Evolutionary conservation across 164 flowering plant species (phyloP).

Genomic region (Liriodendron chinense): DNA sequence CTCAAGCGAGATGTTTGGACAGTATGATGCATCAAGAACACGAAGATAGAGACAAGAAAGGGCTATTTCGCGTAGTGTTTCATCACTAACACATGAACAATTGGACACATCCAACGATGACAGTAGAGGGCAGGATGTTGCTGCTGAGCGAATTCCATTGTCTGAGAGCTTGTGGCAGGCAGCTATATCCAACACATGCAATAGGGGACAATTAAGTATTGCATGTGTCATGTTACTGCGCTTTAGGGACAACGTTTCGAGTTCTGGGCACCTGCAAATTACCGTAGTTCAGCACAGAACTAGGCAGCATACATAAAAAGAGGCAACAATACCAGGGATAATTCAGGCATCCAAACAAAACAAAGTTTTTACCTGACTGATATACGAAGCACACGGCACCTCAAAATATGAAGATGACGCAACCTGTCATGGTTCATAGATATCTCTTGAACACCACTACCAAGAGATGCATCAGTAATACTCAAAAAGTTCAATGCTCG

Average conservation of each 20-base stretch:
- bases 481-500: slow-evolving; percentile 52
- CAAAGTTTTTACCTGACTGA: slow-evolving; percentile 56
- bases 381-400: slow-evolving; percentile 79
- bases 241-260: slow-evolving; percentile 79
- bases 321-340: background rate
- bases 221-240: slow-evolving; percentile 93
- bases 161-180: slow-evolving; percentile 96
- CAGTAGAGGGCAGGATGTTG: slow-evolving; percentile 67
- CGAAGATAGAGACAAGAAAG: slow-evolving; percentile 54
- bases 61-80: slow-evolving; percentile 83
- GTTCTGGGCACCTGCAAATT: slow-evolving; percentile 80
- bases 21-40: slow-evolving; percentile 87
- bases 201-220: slow-evolving; percentile 65
- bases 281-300: slow-evolving; percentile 9
- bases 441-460: slow-evolving; percentile 82
- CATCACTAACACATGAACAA: slow-evolving; percentile 91
- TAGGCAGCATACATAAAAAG: background rate
- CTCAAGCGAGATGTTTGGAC: slow-evolving; percentile 94
- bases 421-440: slow-evolving; percentile 67
- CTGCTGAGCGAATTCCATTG: slow-evolving; percentile 88
- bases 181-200: slow-evolving; percentile 75
- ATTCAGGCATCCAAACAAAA: background rate
- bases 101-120: slow-evolving; percentile 84
- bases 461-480: slow-evolving; percentile 69
- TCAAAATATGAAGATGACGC: slow-evolving; percentile 64